Evolutionary conservation across 768 basidiomycete genomes (phyloP).

Genomic region (Podaxis carcinomalis): DNA sequence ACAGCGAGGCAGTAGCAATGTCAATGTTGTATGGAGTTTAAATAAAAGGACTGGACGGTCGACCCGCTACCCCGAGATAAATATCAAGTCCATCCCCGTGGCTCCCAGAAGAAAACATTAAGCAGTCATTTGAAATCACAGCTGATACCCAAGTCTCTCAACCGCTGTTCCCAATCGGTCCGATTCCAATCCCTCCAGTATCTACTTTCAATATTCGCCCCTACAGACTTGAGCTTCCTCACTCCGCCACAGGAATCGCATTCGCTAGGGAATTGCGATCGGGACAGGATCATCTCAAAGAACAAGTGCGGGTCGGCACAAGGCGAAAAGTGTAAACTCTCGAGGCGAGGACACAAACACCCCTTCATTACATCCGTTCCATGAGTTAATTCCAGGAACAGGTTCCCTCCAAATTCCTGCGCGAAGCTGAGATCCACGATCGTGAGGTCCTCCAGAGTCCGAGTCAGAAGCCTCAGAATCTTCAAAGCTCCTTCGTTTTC

Average conservation of each 20-base stretch:
- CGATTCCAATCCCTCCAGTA: neutral
- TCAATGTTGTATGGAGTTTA: no score
- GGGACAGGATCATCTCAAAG: neutral
- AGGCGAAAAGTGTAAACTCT: neutral
- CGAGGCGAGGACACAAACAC: constrained; percentile 4
- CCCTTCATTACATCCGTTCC: neutral
- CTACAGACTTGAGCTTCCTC: neutral
- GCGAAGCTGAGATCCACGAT: neutral
- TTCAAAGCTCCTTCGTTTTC: neutral
- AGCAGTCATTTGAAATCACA: neutral
- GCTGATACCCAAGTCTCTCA: neutral
- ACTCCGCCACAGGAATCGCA: neutral
- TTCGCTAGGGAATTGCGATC: neutral
- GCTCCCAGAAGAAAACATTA: neutral
- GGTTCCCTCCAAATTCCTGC: neutral
- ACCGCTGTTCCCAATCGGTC: neutral
- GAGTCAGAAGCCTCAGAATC: neutral
- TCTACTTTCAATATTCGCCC: neutral
- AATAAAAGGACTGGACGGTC: no score
- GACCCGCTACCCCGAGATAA: neutral
- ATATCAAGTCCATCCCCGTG: neutral
- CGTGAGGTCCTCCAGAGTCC: neutral
- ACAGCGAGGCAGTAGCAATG: no score
- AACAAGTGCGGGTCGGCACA: neutral
- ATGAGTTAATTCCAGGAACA: neutral